Conservation (phyloP, 306 rosid species). For the Citrullus colocynthis region DNA sequence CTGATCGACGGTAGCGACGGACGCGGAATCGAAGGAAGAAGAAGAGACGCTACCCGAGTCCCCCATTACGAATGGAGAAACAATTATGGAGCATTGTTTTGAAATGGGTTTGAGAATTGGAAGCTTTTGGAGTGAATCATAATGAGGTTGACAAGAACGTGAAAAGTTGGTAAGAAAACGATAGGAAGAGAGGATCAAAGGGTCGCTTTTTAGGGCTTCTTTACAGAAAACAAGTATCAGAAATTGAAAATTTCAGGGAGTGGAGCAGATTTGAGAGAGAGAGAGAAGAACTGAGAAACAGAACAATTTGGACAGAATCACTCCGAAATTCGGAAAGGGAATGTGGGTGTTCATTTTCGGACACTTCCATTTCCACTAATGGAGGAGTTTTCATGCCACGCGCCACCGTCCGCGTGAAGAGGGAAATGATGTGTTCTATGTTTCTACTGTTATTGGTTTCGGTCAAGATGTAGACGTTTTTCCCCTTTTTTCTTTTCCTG, state of each 20-base stretch:
- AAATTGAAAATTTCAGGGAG: neutral
- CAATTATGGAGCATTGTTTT: slow-evolving; percentile 22
- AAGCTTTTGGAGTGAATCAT: neutral
- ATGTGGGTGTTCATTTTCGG: neutral
- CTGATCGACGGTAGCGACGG: slow-evolving; percentile 42
- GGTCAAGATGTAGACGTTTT: neutral
- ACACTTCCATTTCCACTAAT: neutral
- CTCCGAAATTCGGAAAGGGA: neutral
- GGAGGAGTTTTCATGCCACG: neutral
- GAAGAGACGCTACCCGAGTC: slow-evolving; percentile 46
- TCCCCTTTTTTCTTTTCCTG: neutral
- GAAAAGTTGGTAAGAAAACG: slow-evolving; percentile 2
- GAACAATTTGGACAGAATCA: neutral
- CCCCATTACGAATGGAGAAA: slow-evolving; percentile 30
- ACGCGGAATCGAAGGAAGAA: slow-evolving; percentile 41
- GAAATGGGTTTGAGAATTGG: neutral
- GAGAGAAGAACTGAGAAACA: neutral
- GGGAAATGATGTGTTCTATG: neutral
- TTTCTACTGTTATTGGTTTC: neutral
- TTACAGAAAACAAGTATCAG: neutral
- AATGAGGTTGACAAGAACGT: slow-evolving; percentile 1
- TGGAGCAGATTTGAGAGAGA: neutral
- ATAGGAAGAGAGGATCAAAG: neutral
- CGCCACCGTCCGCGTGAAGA: neutral
- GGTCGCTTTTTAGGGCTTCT: slow-evolving; percentile 1